Evolutionary conservation across 345 rosid species (phyloP).

Genomic region (Zanthoxylum bungeanum): DNA sequence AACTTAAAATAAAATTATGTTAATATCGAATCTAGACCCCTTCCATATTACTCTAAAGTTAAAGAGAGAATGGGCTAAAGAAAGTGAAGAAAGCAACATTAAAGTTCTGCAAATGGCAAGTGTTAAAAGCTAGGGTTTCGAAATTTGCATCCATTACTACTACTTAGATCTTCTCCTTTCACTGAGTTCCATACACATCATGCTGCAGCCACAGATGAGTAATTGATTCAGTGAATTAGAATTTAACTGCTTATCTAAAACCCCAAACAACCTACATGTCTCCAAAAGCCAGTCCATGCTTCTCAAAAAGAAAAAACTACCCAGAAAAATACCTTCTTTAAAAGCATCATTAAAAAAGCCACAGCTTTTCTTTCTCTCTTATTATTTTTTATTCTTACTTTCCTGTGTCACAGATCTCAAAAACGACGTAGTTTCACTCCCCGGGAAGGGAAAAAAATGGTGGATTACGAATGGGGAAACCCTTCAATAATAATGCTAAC

Average conservation of each 20-base stretch:
- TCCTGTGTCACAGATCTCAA: neutral
- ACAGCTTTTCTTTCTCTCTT: conserved; percentile 5
- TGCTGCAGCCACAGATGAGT: conserved; percentile 20
- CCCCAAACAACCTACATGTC: conserved; percentile 57
- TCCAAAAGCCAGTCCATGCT: conserved; percentile 26
- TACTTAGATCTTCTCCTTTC: neutral
- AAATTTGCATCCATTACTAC: conserved; percentile 14
- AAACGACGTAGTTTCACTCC: conserved; percentile 16
- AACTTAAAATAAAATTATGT: too few species aligned
- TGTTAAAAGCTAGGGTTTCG: conserved; percentile 32
- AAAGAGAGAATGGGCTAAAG: conserved; percentile 7
- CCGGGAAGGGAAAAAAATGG: conserved; percentile 46
- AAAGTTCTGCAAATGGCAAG: conserved; percentile 30
- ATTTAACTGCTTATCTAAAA: conserved; percentile 28
- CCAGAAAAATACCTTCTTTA: neutral
- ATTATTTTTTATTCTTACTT: neutral
- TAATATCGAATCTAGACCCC: too few species aligned
- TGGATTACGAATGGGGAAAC: conserved; percentile 91
- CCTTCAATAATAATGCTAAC: conserved; percentile 48
- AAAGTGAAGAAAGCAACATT: conserved; percentile 17
- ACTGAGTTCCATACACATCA: conserved; percentile 12
- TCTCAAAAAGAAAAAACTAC: neutral
- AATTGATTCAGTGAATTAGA: neutral
- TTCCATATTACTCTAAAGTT: too few species aligned
- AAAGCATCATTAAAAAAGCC: neutral